Evolutionary conservation across 106 monocot species (phyloP).

Genomic region (Narthecium ossifragum): DNA sequence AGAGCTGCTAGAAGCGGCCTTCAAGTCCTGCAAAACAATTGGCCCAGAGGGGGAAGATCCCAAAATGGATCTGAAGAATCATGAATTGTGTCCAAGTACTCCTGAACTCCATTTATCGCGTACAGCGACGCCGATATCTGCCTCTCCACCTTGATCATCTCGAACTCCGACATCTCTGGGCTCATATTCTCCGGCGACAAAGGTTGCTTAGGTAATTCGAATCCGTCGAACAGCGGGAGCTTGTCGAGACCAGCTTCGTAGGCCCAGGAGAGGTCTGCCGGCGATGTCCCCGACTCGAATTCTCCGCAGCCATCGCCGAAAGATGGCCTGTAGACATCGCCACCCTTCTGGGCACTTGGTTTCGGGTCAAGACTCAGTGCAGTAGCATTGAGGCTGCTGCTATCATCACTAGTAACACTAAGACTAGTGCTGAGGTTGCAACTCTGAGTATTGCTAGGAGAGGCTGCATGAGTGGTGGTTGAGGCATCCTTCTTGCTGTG

Average conservation of each 20-base stretch:
- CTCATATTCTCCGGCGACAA: background rate
- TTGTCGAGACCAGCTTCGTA: conserved; percentile 16
- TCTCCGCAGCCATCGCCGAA: conserved; percentile 15
- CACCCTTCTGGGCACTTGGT: conserved; percentile 2
- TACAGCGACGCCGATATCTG: conserved; percentile 44
- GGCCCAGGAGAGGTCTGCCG: conserved; percentile 15
- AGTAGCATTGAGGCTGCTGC: background rate
- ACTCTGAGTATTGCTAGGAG: background rate
- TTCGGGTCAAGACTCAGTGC: background rate
- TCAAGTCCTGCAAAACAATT: too few relatives aligned
- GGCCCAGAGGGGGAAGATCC: conserved; percentile 39
- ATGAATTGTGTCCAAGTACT: conserved; percentile 28
- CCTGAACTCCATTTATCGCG: conserved; percentile 39
- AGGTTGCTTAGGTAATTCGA: background rate
- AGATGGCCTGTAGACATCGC: conserved; percentile 30
- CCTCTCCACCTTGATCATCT: conserved; percentile 50
- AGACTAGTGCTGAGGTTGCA: background rate
- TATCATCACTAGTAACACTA: background rate
- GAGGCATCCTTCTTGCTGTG: background rate
- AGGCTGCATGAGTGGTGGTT: background rate
- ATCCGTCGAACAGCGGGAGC: conserved; percentile 2
- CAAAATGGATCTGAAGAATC: conserved; percentile 23
- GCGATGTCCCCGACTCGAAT: conserved; percentile 1
- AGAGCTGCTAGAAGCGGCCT: too few relatives aligned
- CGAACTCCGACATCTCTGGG: conserved; percentile 28